Conservation (phyloP, 2,329 filamentous ascomycete species). For the Xylaria sp. region DNA sequence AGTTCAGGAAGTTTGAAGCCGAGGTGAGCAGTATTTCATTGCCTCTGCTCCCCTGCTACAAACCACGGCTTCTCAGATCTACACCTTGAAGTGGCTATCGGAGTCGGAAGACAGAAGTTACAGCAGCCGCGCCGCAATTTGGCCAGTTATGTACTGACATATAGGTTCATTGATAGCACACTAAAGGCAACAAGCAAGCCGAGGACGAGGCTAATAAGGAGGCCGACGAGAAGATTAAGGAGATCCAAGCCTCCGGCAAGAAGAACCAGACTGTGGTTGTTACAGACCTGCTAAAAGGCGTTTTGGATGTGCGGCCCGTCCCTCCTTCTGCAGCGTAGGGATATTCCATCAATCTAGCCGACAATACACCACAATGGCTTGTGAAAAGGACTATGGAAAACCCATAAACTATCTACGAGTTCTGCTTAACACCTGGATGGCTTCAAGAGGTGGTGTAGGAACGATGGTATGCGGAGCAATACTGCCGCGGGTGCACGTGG, state of each 20-base stretch:
- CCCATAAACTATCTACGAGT: background rate
- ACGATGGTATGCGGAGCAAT: slow-evolving; percentile 4
- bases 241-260: slow-evolving; percentile 83
- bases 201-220: slow-evolving; percentile 83
- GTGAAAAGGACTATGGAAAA: slow-evolving; percentile 11
- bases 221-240: slow-evolving; percentile 81
- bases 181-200: slow-evolving; percentile 84
- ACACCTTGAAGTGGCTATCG: background rate
- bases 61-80: background rate
- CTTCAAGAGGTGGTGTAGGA: slow-evolving; percentile 6
- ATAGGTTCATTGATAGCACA: slow-evolving; percentile 70
- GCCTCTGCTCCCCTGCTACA: background rate
- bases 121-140: background rate
- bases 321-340: slow-evolving; percentile 51
- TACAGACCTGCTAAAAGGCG: slow-evolving; percentile 83
- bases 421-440: background rate
- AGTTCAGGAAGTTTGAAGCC: slow-evolving; percentile 94
- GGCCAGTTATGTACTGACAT: slow-evolving; percentile 20
- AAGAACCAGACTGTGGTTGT: slow-evolving; percentile 84
- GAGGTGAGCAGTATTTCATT: slow-evolving; percentile 56
- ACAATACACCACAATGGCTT: slow-evolving; percentile 1
- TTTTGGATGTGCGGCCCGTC: slow-evolving; percentile 83
- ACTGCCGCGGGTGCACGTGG: background rate
- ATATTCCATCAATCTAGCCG: background rate
- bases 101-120: background rate